Percentiles rank a stretch among this genome's conserved stretches.
phyloP scores from a whole-genome alignment of 2,329 filamentous ascomycete genomes.

The Drechslera avenae region DNA sequence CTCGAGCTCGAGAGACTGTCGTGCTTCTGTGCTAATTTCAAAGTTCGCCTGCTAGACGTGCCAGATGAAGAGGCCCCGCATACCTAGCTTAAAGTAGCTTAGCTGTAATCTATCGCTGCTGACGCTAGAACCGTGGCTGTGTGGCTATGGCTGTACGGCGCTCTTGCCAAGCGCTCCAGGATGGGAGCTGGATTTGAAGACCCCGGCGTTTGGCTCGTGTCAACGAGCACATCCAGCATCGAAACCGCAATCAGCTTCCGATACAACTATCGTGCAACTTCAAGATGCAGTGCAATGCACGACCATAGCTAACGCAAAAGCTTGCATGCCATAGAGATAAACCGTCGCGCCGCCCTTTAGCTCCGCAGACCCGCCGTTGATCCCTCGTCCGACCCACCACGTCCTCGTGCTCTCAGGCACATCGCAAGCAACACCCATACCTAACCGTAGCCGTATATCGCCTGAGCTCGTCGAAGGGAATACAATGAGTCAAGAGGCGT shows the following conservation, averaged over 20 bases:
- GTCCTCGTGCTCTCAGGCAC: conserved; percentile 15
- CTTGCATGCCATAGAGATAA: conserved; percentile 8
- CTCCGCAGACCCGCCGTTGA: conserved; percentile 9
- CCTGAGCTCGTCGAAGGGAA: no score
- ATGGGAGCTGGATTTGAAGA: conserved; percentile 5
- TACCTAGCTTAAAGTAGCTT: no score
- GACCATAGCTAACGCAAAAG: conserved; percentile 9
- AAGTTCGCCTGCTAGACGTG: no score
- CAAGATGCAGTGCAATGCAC: conserved; percentile 14
- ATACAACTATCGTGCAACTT: conserved; percentile 16
- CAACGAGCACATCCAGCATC: neutral
- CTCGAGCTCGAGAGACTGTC: no score
- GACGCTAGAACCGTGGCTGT: no score
- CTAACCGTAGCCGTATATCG: conserved; percentile 9
- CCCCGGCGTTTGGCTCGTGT: no score
- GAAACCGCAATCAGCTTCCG: conserved; percentile 12
- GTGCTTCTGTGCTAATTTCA: no score
- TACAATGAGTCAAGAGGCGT: neutral
- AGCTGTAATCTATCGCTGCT: no score
- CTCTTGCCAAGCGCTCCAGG: neutral
- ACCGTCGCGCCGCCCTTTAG: conserved; percentile 10
- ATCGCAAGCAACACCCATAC: conserved; percentile 13
- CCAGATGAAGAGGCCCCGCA: no score
- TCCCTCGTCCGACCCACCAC: conserved; percentile 10
- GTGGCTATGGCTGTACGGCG: no score